Evolutionary conservation across 2,329 filamentous ascomycete genomes (phyloP).

Genomic region (Clonostachys rosea): DNA sequence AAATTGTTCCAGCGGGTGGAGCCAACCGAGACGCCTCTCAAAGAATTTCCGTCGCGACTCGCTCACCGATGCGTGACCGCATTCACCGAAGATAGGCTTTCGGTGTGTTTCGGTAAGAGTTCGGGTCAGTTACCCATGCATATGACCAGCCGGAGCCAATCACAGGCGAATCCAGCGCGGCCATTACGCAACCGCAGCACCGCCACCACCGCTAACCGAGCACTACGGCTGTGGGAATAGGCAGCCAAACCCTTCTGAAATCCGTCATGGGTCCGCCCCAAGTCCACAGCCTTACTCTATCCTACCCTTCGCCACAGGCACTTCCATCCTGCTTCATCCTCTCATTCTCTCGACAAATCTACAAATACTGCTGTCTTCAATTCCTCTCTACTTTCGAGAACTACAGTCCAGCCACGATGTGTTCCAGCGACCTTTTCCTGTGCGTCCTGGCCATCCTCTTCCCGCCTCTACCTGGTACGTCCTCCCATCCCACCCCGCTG

Average conservation of each 20-base stretch:
- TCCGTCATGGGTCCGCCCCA: neutral
- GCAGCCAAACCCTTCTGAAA: neutral
- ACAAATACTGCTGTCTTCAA: neutral
- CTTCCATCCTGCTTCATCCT: neutral
- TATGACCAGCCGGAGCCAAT: too few relatives aligned
- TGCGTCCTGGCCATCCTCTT: conserved; percentile 61
- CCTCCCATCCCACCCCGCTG: conserved; percentile 8
- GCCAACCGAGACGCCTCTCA: too few relatives aligned
- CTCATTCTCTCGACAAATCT: neutral
- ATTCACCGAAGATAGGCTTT: too few relatives aligned
- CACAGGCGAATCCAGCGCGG: too few relatives aligned
- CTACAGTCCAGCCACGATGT: conserved; percentile 36
- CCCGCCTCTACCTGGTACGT: conserved; percentile 60
- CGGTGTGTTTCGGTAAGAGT: too few relatives aligned
- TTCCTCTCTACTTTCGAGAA: neutral
- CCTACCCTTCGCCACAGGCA: too few relatives aligned
- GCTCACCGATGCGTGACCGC: too few relatives aligned
- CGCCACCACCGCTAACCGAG: neutral
- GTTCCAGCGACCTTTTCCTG: conserved; percentile 57
- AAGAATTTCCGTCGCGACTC: too few relatives aligned
- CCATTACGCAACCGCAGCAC: neutral
- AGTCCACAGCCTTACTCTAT: too few relatives aligned
- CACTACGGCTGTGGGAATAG: neutral
- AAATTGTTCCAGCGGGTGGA: neutral
- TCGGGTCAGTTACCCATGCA: too few relatives aligned